Evolutionary conservation across 2,329 filamentous ascomycete genomes (phyloP), one percentile per base, ranked within the genome.

Genomic region (Aspergillus phoenicis): DNA sequence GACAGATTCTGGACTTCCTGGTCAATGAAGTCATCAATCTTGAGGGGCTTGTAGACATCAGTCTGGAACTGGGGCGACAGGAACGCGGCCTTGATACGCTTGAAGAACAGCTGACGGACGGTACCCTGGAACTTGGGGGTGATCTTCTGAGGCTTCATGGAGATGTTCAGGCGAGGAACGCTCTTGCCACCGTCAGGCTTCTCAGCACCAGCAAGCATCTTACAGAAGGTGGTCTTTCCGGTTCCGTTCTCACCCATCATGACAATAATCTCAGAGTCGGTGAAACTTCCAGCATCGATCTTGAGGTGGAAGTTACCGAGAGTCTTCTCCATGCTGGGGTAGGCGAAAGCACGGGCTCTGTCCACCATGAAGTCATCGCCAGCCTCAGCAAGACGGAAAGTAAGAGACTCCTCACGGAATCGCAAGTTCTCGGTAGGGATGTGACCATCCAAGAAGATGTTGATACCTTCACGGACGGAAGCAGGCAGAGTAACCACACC

Each of bases 221-320:
- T 92, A 84, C 94, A 98, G 85, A 99, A 99, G 5, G 95, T 99
- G 1, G 95, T 99, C 85, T 99, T 97, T 77, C 96, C 96, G 38
- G 96, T 99, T 81, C 95, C 95, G 81, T 99, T 99, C 83, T 98
- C 94, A 69, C 95, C 95, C 95, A 99, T 98, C 92, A 99, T 96
- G 79, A 99, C 95, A 60, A 99, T 87, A 70, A 99, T 99, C 76
- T 99, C 95, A 0, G 95, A 99, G 77, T 99, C 94, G 20, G 95
- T 98, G 76, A 99, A 99, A 63, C 89, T 84, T 69, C 96, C 95
- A 24, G 85, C 60, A 51, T 98, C 90, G 67, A 99, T 88, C 60
- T 80, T 85, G 54, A 99, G 87, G 71, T 90, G 87, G 85, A 99
- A 99, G 76, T 85, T 86, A 62, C 93, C 95, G 39, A 98, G 84